phyloP scores from a whole-genome alignment of 805 yeast genomes.

The Tanozyma kutaoensis region DNA sequence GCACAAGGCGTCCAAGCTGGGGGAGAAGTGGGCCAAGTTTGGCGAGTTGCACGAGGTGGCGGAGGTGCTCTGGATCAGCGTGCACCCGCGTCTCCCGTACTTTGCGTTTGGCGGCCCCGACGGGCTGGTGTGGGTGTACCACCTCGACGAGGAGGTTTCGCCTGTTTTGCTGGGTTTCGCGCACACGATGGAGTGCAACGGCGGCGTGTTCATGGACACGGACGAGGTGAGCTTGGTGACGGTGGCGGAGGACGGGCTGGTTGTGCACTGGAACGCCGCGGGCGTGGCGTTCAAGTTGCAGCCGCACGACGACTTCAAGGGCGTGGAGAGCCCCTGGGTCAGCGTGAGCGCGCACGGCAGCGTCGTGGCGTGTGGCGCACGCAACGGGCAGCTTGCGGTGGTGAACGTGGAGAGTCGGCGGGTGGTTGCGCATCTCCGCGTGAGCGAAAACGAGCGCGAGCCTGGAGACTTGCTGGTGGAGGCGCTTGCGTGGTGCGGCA shows the following conservation, averaged over 20 bases:
- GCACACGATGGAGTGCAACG: conserved; percentile 71
- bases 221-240: conserved; percentile 56
- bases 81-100: conserved; percentile 67
- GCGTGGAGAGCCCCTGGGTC: conserved; percentile 81
- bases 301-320: conserved; percentile 51
- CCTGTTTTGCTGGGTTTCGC: conserved; percentile 69
- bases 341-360: conserved; percentile 41
- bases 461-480: conserved; percentile 27
- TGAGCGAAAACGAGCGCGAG: conserved; percentile 31
- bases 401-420: conserved; percentile 66
- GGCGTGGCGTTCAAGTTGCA: conserved; percentile 55
- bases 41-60: conserved; percentile 76
- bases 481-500: conserved; percentile 65
- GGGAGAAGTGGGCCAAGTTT: conserved; percentile 67
- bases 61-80: conserved; percentile 73
- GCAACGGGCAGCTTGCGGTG: conserved; percentile 79
- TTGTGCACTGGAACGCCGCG: conserved; percentile 81
- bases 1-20: conserved; percentile 59
- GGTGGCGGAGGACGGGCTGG: conserved; percentile 72
- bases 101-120: conserved; percentile 89
- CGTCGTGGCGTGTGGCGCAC: conserved; percentile 67
- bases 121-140: conserved; percentile 92
- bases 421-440: conserved; percentile 50
- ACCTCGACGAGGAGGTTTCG: conserved; percentile 47
- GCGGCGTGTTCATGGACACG: conserved; percentile 62